Percentiles rank a stretch among this genome's conserved stretches.
Conservation (phyloP, 1,139 yeast species). For the Geotrichum armillariae region DNA sequence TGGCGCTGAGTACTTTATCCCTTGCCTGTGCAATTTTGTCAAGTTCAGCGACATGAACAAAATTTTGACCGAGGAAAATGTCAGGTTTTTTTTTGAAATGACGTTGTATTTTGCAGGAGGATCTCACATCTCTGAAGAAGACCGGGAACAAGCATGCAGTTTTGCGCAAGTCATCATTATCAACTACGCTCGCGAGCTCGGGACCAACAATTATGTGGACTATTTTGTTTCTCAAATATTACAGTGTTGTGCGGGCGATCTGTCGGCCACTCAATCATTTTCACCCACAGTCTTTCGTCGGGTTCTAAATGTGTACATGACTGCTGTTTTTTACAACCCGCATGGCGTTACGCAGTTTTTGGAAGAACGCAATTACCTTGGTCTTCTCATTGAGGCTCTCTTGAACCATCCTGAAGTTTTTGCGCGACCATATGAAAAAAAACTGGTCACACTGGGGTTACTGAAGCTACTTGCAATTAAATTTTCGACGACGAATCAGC, state of each 20-base stretch:
- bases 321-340: slow-evolving; percentile 12
- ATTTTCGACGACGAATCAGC: not conserved
- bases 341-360: slow-evolving; percentile 9
- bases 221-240: slow-evolving; percentile 17
- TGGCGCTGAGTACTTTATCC: slow-evolving; percentile 20
- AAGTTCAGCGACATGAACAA: slow-evolving; percentile 5
- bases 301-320: not conserved
- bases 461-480: slow-evolving; percentile 8
- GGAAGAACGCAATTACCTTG: slow-evolving; percentile 3
- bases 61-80: slow-evolving; percentile 12
- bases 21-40: slow-evolving; percentile 19
- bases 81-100: slow-evolving; percentile 13
- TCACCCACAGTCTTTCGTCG: slow-evolving; percentile 1
- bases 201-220: slow-evolving; percentile 6
- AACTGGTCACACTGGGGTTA: slow-evolving; percentile 11
- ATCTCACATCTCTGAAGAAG: not conserved
- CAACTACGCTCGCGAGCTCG: slow-evolving; percentile 1
- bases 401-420: slow-evolving; percentile 7
- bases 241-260: slow-evolving; percentile 6
- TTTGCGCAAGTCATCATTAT: slow-evolving; percentile 16
- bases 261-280: not conserved
- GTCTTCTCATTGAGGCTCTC: not conserved
- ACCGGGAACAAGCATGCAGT: slow-evolving; percentile 5
- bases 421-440: slow-evolving; percentile 17
- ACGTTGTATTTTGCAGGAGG: slow-evolving; percentile 4